A percentile compares a stretch with the other conserved stretches of the same genome.
Conservation (phyloP, 768 basidiomycete genomes). For the Boletus pseudo-olivaceus region DNA sequence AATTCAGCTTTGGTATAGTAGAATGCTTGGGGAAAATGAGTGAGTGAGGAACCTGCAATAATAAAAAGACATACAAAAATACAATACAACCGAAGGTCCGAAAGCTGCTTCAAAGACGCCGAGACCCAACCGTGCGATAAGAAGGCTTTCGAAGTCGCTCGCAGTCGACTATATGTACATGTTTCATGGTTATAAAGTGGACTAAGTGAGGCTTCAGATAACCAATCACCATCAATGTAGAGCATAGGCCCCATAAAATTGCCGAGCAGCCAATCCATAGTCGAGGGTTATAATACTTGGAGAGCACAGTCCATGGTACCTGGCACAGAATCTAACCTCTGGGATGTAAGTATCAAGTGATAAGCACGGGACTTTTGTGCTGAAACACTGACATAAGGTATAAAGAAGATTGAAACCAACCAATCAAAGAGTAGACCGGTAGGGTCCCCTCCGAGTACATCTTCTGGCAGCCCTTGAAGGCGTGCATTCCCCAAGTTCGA, state of each 20-base stretch:
- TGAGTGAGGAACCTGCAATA: slow-evolving; percentile 14
- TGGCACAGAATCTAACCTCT: slow-evolving; percentile 58
- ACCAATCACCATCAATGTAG: slow-evolving; percentile 59
- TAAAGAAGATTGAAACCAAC: slow-evolving; percentile 74
- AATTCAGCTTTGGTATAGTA: slow-evolving; percentile 49
- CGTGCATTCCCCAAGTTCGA: slow-evolving; percentile 80
- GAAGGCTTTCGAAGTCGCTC: slow-evolving; percentile 25
- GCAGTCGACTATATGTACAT: slow-evolving; percentile 25
- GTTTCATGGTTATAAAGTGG: background rate
- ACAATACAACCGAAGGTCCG: slow-evolving; percentile 31
- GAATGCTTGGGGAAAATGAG: slow-evolving; percentile 32
- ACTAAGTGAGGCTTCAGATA: background rate
- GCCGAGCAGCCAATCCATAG: slow-evolving; percentile 67
- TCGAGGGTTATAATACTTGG: slow-evolving; percentile 68
- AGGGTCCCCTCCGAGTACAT: slow-evolving; percentile 63
- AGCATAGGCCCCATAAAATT: slow-evolving; percentile 70
- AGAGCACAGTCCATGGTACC: slow-evolving; percentile 62
- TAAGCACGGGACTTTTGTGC: background rate
- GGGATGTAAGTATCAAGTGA: background rate
- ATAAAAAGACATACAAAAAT: slow-evolving; percentile 21
- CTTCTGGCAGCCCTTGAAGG: slow-evolving; percentile 63
- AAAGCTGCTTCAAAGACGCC: slow-evolving; percentile 36
- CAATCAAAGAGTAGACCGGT: slow-evolving; percentile 72
- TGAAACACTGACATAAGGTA: slow-evolving; percentile 60
- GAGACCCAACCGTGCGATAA: slow-evolving; percentile 30